phyloP scores from a whole-genome alignment of 306 rosid species.

The Begonia masoniana region DNA sequence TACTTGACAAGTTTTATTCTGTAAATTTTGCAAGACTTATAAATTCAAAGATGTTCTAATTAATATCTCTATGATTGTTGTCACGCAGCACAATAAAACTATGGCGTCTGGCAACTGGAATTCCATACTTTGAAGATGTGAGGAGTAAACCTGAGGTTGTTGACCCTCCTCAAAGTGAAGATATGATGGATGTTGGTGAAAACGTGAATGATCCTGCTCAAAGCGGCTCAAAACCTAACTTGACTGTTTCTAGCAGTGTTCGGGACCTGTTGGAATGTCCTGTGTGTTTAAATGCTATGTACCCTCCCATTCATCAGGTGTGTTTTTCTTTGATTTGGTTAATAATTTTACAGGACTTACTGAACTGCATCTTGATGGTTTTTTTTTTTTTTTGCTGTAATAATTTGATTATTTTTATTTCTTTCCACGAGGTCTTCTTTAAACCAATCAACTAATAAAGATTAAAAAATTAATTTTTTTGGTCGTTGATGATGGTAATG shows the following conservation, averaged over 20 bases:
- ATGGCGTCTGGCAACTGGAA: constrained; percentile 62
- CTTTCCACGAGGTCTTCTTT: too few species aligned
- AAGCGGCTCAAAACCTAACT: constrained; percentile 36
- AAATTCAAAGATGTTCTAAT: not conserved
- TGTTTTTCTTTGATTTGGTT: not conserved
- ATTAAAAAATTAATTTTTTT: too few species aligned
- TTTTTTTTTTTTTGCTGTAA: too few species aligned
- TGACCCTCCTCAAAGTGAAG: constrained; percentile 71
- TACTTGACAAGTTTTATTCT: not conserved
- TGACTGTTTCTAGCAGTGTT: constrained; percentile 66
- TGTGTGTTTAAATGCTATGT: constrained; percentile 87
- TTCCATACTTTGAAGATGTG: constrained; percentile 55
- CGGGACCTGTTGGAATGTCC: constrained; percentile 94
- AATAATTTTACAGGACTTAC: not conserved
- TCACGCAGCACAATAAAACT: constrained; percentile 7
- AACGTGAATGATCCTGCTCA: constrained; percentile 42
- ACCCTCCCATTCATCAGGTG: constrained; percentile 97
- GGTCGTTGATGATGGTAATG: too few species aligned
- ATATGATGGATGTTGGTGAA: constrained; percentile 44
- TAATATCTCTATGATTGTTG: constrained; percentile 1
- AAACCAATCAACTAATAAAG: too few species aligned
- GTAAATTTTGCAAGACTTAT: too few species aligned
- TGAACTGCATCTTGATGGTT: too few species aligned
- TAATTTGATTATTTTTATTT: too few species aligned
- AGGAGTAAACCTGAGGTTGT: constrained; percentile 57